Conservation (phyloP, 768 basidiomycete genomes). For the Nidula microcarpa region DNA sequence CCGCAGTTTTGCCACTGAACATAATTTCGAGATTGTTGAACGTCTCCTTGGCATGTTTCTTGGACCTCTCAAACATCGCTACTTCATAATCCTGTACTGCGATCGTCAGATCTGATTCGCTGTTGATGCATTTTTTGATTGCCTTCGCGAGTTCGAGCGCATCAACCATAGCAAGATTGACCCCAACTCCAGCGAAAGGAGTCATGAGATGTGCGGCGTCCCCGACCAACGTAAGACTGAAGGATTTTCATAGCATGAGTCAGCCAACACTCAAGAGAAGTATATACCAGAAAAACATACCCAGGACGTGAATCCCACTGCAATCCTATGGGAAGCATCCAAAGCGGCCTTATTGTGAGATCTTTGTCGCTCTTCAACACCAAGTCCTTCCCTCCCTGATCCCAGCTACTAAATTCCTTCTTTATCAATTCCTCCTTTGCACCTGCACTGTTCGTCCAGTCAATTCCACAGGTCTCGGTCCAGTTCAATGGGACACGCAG, state of each 20-base stretch:
- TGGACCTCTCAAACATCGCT: neutral
- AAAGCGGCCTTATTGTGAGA: conserved; percentile 7
- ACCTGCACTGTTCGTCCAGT: conserved; percentile 2
- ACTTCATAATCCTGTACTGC: neutral
- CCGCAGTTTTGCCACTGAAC: neutral
- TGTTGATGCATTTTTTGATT: neutral
- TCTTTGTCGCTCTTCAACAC: conserved; percentile 3
- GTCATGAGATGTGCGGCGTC: conserved; percentile 22
- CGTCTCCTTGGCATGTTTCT: neutral
- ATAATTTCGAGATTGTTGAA: neutral
- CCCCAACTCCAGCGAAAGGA: conserved; percentile 16
- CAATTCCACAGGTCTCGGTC: conserved; percentile 5
- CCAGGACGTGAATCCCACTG: conserved; percentile 6
- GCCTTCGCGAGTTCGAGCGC: conserved; percentile 11
- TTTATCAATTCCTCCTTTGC: neutral
- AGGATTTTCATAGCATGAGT: too few relatives aligned
- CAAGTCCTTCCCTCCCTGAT: neutral
- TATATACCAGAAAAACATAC: neutral
- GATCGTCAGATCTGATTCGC: too few relatives aligned
- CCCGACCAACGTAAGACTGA: conserved; percentile 13
- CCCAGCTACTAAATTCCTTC: neutral
- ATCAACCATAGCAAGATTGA: neutral
- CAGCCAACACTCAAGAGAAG: too few relatives aligned
- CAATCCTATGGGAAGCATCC: conserved; percentile 3
- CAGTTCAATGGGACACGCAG: conserved; percentile 5